Conservation (phyloP, 2,329 filamentous ascomycete genomes). For the Malbranchea zuffiana region DNA sequence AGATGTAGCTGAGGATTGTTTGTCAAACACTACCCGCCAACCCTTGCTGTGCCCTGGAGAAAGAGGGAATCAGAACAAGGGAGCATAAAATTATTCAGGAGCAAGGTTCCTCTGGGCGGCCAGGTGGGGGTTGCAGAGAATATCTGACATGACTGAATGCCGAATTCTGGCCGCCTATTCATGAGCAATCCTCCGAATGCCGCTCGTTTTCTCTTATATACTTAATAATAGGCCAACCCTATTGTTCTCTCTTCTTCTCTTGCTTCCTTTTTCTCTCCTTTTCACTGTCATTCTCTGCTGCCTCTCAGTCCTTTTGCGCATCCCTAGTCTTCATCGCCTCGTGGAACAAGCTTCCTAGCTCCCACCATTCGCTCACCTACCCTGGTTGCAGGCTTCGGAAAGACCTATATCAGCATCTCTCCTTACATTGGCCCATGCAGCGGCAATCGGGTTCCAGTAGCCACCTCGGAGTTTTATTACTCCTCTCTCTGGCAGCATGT, state of each 20-base stretch:
- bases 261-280: background rate
- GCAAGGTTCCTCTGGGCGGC: too few species aligned
- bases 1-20: too few species aligned
- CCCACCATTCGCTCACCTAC: too few species aligned
- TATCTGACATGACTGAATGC: too few species aligned
- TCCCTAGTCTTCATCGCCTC: background rate
- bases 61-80: too few species aligned
- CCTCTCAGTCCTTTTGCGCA: background rate
- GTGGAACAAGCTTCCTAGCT: background rate
- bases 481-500: slow-evolving; percentile 24
- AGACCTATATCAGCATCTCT: too few species aligned
- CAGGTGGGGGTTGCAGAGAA: too few species aligned
- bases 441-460: background rate
- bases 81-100: too few species aligned
- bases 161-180: slow-evolving; percentile 5
- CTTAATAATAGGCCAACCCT: slow-evolving; percentile 8
- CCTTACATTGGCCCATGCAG: slow-evolving; percentile 6
- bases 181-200: background rate
- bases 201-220: background rate
- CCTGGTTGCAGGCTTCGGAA: too few species aligned
- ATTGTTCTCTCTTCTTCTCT: slow-evolving; percentile 1
- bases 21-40: too few species aligned
- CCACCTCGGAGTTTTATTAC: slow-evolving; percentile 5
- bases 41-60: too few species aligned
- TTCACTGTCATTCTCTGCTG: background rate